Evolutionary conservation across 805 yeast species (phyloP).

Genomic region (Zygosaccharomyces lentus): DNA sequence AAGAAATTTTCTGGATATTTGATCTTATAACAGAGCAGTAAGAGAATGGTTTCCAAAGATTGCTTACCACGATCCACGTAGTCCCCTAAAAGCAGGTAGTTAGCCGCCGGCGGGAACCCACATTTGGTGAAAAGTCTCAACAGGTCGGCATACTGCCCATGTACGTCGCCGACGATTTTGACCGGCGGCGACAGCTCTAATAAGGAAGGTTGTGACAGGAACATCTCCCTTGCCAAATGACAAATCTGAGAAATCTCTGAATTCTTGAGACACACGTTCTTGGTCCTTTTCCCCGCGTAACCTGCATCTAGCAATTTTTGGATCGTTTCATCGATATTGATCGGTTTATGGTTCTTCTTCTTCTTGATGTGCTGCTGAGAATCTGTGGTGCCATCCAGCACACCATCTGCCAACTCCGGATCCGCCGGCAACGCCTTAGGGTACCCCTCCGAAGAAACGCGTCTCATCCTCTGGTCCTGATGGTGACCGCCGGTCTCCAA

Average conservation of each 20-base stretch:
- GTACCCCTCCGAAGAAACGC: constrained; percentile 22
- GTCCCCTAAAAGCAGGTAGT: constrained; percentile 90
- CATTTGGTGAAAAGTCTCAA: constrained; percentile 89
- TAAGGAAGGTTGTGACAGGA: constrained; percentile 83
- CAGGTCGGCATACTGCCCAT: constrained; percentile 92
- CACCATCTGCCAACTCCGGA: constrained; percentile 15
- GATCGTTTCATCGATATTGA: constrained; percentile 80
- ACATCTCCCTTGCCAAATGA: constrained; percentile 81
- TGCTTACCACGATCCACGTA: constrained; percentile 98
- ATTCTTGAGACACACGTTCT: constrained; percentile 80
- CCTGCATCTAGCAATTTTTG: constrained; percentile 94
- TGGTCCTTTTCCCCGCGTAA: constrained; percentile 89
- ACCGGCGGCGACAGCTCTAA: constrained; percentile 81
- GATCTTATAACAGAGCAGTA: constrained; percentile 87
- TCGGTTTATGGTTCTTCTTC: constrained; percentile 30
- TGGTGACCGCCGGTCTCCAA: constrained; percentile 2
- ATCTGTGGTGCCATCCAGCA: constrained; percentile 19
- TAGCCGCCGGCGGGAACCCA: constrained; percentile 94
- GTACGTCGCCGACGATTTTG: constrained; percentile 87
- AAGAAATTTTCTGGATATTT: constrained; percentile 96
- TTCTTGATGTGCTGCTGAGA: constrained; percentile 21
- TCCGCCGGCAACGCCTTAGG: constrained; percentile 18
- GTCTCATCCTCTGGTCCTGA: constrained; percentile 2
- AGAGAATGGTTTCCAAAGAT: constrained; percentile 83
- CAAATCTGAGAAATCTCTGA: constrained; percentile 87